phyloP scores from a whole-genome alignment of 2,329 filamentous ascomycete genomes.

The Diaporthe sp. region DNA sequence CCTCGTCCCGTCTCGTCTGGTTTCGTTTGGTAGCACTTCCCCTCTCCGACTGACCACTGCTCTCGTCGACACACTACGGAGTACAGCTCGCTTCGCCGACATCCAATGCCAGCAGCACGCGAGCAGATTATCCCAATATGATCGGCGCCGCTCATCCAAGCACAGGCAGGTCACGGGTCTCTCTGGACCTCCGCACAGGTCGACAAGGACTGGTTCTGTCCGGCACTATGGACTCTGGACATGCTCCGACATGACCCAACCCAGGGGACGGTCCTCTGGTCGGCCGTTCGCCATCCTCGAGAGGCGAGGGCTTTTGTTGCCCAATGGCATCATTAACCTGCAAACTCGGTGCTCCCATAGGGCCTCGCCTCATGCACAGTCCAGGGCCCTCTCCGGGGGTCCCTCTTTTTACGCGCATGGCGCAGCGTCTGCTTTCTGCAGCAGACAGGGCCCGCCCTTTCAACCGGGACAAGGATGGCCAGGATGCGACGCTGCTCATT shows the following conservation, averaged over 20 bases:
- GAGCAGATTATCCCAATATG: background rate
- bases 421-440: constrained; percentile 50
- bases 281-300: constrained; percentile 21
- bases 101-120: constrained; percentile 17
- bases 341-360: constrained; percentile 50
- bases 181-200: background rate
- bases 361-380: constrained; percentile 52
- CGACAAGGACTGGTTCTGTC: background rate
- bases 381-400: constrained; percentile 43
- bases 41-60: background rate
- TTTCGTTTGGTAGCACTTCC: constrained; percentile 18
- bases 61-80: too few species aligned
- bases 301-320: constrained; percentile 38
- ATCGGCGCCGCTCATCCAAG: constrained; percentile 14
- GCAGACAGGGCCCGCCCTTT: constrained; percentile 34
- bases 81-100: constrained; percentile 4
- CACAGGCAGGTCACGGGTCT: background rate
- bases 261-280: constrained; percentile 4
- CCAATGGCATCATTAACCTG: constrained; percentile 49
- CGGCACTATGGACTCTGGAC: background rate
- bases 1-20: background rate
- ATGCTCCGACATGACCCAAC: constrained; percentile 6
- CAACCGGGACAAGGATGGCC: constrained; percentile 26
- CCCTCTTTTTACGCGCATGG: constrained; percentile 50
- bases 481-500: constrained; percentile 20